Percentiles rank a stretch among this genome's conserved stretches.
Evolutionary conservation across 2,329 filamentous ascomycete species (phyloP).

Genomic region (Annulohypoxylon truncatum): DNA sequence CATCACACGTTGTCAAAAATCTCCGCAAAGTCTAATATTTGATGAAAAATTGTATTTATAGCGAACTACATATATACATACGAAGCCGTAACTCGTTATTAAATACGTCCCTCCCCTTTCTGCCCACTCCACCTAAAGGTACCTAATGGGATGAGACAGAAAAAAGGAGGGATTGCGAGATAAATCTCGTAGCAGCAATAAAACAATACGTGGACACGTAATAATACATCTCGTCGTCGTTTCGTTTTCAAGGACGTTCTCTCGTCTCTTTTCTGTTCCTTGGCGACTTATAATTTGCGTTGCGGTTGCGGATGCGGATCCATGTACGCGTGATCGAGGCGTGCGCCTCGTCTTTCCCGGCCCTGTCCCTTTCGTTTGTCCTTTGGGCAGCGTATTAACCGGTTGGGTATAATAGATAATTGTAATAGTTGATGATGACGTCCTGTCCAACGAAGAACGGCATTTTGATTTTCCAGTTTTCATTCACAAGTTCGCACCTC

Average conservation of each 20-base stretch:
- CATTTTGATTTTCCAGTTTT: not conserved
- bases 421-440: constrained; percentile 2
- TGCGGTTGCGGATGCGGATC: not conserved
- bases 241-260: constrained; percentile 6
- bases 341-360: constrained; percentile 1
- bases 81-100: constrained; percentile 20
- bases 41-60: not conserved
- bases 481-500: not conserved
- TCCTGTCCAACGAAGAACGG: constrained; percentile 1
- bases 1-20: too few relatives aligned
- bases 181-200: constrained; percentile 9
- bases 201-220: constrained; percentile 3
- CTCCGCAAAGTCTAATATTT: too few relatives aligned
- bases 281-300: not conserved
- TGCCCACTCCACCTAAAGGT: not conserved
- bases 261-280: not conserved
- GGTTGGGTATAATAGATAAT: constrained; percentile 34
- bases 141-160: not conserved
- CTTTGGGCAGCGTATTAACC: constrained; percentile 15
- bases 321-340: not conserved
- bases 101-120: constrained; percentile 3
- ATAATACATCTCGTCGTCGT: constrained; percentile 25
- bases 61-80: constrained; percentile 6
- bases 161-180: constrained; percentile 1
- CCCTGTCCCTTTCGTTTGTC: not conserved